Evolutionary conservation across 2,329 filamentous ascomycete genomes (phyloP), one percentile per base, ranked within the genome.

Genomic region (Colletotrichum lupini): DNA sequence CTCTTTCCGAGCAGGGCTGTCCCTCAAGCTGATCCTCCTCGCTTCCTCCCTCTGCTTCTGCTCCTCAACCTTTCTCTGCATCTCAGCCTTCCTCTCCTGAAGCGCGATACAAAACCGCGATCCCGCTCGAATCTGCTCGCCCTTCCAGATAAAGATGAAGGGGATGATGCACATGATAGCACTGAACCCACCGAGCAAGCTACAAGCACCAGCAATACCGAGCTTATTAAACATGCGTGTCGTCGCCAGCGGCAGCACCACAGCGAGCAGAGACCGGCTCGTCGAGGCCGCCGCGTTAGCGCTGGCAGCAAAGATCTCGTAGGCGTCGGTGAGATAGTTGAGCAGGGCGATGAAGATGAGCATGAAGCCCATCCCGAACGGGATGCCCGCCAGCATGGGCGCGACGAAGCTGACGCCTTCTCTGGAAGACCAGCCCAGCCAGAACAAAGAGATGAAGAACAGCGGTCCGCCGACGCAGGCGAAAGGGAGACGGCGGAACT

Each of bases 381-480:
- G 83, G 0, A 92, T 77, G 0, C 91, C 91, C 0, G 90, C 89
- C 11, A 92, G 78, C 78, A 91, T 88, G 3, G 91, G 91, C 2
- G 85, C 86, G 11, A 86, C 85, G 78, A 89, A 91, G 61, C 86
- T 83, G 7, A 90, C 80, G 7, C 79, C 81, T 0, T 81, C 69
- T 5, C 82, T 83, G 1, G 90, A 84, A 1, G 88, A 87, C 87
- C 88, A 93, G 24, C 89, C 91, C 19, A 93, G 86, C 89, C 89
- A 91, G 79, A 91, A 90, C 68, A 91, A 81, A 8, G 87, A 86
- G 37, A 87, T 68, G 24, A 85, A 87, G 76, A 89, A 90, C 55
- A 93, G 83, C 0, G 93, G 92, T 0, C 93, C 92, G 1, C 92
- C 93, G 22, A 94, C 77, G 78, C 90, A 93, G 5, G 92, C 93